Evolutionary conservation across 768 basidiomycete genomes (phyloP), one percentile per base, ranked within the genome.

Genomic region (Boletus fagicola): DNA sequence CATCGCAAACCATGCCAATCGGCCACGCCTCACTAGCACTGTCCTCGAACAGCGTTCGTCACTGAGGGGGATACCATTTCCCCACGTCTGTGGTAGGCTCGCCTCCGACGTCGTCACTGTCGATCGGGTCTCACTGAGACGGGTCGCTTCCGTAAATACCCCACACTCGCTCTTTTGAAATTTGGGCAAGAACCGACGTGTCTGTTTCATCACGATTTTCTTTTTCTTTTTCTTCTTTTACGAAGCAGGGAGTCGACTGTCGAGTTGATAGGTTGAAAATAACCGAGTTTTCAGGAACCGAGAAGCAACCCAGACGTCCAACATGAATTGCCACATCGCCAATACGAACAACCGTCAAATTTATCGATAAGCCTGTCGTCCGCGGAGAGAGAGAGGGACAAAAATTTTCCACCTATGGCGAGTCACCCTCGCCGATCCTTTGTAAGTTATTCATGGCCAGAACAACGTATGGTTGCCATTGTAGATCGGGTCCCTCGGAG

Each of bases 251-350:
- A n/a, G 22, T 31, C 35, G 47, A 40, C 44, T 51, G 38, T 56
- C 13, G 35, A 36, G 5, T 51, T 39, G 53, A 11, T 49, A 35
- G 12, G 16, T 26, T n/a, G 46, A n/a, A n/a, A n/a, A 42, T 30
- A 40, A 39, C 40, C 49, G 45, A 53, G 13, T 11, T 11, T 0
- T 10, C 52, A 64, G 62, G 53, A 49, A 59, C 62, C 31, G 57
- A 55, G 31, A 48, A 33, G 31, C 28, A 18, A 18, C 13, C 18
- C 2, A 12, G 1, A 20, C 44, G 18, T 13, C 3, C 22, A 39
- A 35, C 9, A 7, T 18, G 16, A 39, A 39, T 0, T 10, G 11
- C 28, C 28, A 45, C 20, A 56, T 57, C 20, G 38, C 56, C 30
- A 33, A 33, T 49, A 16, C 16, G 16, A 35, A 35, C 53, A 28